Base-by-base conservation (phyloP, 306 rosid genomes). In the Oemleria cerasiformis region DNA sequence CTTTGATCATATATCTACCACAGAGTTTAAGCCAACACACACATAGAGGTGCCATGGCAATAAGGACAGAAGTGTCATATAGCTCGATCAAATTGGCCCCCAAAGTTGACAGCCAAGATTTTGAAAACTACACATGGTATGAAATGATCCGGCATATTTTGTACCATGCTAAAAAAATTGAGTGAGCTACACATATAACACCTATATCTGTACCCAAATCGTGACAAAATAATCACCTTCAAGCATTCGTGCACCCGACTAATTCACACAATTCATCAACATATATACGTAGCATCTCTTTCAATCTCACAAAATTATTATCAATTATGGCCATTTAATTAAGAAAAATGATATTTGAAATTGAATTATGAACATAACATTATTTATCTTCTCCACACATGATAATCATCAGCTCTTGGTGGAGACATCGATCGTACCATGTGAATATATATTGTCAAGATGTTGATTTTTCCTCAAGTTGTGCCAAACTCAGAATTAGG, bases 241-340 rank as follows among this genome's bases (percentile, higher is more conserved):
- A 39, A 47, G 49, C 41, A 34, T 34, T 60, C 67, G 70, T 78
- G 85, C 25, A 60, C 42, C 14, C n/a, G n/a, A 13, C 9, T 58
- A 13, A 80, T 67, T 78, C 84, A 48, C 57, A 65, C 67, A 36
- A 65, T 56, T 36, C 63, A 30, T 70, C 36, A 30, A 30, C 3
- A 30, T 30, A 30, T 30, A 16, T 67, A 84, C 86, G 87, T 82
- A 72, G 84, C 89, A 57, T 65, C 74, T 8, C 69, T 82, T 69
- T 70, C 70, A 1, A 71, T 87, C 88, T 79, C 82, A 65, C 6
- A 38, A 17, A 50, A 30, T 30, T 30, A 30, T 30, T 30, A 30
- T 30, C 36, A 30, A 1, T 30, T 30, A 30, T 30, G 36, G 2
- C 3, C 36, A 30, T 30, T 30, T 30, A 63, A 16, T 7, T 19